Conservation (phyloP, 192 early-diverging fungal genomes). For the Coemansia pectinata region DNA sequence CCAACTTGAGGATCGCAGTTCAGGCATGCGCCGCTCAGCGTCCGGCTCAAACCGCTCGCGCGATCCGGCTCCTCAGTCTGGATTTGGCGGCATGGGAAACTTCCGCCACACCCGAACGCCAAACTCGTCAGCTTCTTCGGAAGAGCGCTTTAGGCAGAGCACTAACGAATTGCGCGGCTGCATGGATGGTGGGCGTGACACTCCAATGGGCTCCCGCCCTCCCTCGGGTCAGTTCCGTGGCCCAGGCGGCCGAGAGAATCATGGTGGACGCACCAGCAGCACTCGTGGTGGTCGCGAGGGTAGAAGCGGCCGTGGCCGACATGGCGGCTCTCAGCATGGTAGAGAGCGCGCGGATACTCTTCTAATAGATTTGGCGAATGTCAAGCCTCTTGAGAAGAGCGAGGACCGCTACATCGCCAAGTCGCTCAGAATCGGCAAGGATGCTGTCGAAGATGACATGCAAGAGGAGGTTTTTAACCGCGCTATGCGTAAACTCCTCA, state of each 20-base stretch:
- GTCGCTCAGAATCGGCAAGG: conserved; percentile 28
- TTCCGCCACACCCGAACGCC: conserved; percentile 32
- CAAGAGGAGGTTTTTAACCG: conserved; percentile 64
- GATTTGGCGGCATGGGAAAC: conserved; percentile 54
- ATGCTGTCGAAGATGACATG: conserved; percentile 55
- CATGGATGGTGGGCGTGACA: conserved; percentile 15
- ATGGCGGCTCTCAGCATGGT: conserved; percentile 43
- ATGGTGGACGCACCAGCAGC: conserved; percentile 57
- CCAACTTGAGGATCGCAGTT: conserved; percentile 46
- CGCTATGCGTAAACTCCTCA: conserved; percentile 85
- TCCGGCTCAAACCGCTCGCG: conserved; percentile 41
- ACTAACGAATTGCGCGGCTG: conserved; percentile 32
- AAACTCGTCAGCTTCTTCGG: conserved; percentile 26
- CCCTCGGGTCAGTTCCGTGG: conserved; percentile 49
- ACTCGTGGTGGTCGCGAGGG: conserved; percentile 43
- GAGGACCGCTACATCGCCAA: conserved; percentile 80
- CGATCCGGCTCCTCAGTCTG: conserved; percentile 21
- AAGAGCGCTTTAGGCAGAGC: conserved; percentile 52
- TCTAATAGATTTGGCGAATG: conserved; percentile 48
- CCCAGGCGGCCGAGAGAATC: conserved; percentile 40
- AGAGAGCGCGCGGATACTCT: conserved; percentile 14
- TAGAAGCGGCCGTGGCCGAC: background rate
- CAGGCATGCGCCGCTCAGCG: conserved; percentile 47
- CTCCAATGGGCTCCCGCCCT: conserved; percentile 40
- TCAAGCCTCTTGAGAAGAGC: conserved; percentile 77